A percentile compares a stretch with the other conserved stretches of the same genome.
Conservation (phyloP, 768 basidiomycete species). For the Russula dissimulans region DNA sequence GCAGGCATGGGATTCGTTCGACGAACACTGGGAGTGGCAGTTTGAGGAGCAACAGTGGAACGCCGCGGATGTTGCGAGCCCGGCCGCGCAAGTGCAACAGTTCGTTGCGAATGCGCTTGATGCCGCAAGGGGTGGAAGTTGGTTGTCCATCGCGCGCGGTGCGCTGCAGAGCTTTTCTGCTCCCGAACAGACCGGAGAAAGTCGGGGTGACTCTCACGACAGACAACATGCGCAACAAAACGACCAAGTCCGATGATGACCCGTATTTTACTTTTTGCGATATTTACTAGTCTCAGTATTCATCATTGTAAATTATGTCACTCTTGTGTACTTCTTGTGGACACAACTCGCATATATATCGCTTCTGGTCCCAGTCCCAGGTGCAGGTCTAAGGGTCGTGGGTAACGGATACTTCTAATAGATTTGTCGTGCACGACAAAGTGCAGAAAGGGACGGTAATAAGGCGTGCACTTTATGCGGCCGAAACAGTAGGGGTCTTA, state of each 20-base stretch:
- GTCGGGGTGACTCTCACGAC: neutral
- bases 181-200: neutral
- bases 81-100: constrained; percentile 34
- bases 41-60: constrained; percentile 27
- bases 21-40: constrained; percentile 52
- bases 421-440: neutral
- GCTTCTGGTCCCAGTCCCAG: neutral
- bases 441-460: neutral
- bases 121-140: constrained; percentile 7
- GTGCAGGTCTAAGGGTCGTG: neutral
- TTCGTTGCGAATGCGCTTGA: constrained; percentile 39
- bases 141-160: constrained; percentile 10
- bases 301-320: constrained; percentile 13
- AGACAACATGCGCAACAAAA: neutral
- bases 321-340: neutral
- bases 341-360: constrained; percentile 3
- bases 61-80: constrained; percentile 21
- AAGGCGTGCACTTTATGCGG: neutral
- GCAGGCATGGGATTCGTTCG: constrained; percentile 61
- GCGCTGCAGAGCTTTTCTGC: neutral
- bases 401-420: neutral
- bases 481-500: neutral
- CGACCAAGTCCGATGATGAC: neutral
- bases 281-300: constrained; percentile 1
- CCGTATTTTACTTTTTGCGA: neutral